Evolutionary conservation across 2,329 filamentous ascomycete species (phyloP).

Genomic region (Septoria petroselini): DNA sequence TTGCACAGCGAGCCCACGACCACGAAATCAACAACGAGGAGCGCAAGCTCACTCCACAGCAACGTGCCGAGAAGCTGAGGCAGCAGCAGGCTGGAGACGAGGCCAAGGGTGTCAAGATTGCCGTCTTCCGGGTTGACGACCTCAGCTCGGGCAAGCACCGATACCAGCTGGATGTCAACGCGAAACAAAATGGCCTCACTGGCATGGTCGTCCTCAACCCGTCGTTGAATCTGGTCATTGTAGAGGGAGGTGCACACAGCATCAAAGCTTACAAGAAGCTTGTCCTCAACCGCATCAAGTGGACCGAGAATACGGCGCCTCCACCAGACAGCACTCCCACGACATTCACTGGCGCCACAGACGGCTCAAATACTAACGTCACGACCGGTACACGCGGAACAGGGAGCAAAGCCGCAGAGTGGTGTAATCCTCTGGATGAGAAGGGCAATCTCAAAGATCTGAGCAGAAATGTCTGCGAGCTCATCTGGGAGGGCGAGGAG

Average conservation of each 20-base stretch:
- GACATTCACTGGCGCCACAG: slow-evolving; percentile 33
- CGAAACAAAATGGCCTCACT: slow-evolving; percentile 80
- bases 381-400: slow-evolving; percentile 31
- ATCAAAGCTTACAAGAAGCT: slow-evolving; percentile 86
- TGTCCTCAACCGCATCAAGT: slow-evolving; percentile 90
- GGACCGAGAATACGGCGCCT: slow-evolving; percentile 82
- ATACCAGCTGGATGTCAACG: slow-evolving; percentile 89
- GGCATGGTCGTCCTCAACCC: slow-evolving; percentile 92
- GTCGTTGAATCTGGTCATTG: slow-evolving; percentile 80
- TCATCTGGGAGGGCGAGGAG: slow-evolving; percentile 89
- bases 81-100: slow-evolving; percentile 84
- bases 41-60: slow-evolving; percentile 82
- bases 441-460: slow-evolving; percentile 76
- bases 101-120: slow-evolving; percentile 75
- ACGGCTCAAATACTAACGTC: slow-evolving; percentile 24
- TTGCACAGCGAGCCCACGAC: slow-evolving; percentile 75
- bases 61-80: slow-evolving; percentile 78
- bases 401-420: slow-evolving; percentile 62
- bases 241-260: slow-evolving; percentile 83
- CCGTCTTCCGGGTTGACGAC: slow-evolving; percentile 85
- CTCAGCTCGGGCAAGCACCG: slow-evolving; percentile 88
- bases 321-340: slow-evolving; percentile 39
- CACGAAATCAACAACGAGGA: slow-evolving; percentile 79
- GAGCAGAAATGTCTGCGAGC: slow-evolving; percentile 72
- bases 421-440: slow-evolving; percentile 77